phyloP scores from a whole-genome alignment of 2,329 filamentous ascomycete genomes.

The Botrytis medusae region DNA sequence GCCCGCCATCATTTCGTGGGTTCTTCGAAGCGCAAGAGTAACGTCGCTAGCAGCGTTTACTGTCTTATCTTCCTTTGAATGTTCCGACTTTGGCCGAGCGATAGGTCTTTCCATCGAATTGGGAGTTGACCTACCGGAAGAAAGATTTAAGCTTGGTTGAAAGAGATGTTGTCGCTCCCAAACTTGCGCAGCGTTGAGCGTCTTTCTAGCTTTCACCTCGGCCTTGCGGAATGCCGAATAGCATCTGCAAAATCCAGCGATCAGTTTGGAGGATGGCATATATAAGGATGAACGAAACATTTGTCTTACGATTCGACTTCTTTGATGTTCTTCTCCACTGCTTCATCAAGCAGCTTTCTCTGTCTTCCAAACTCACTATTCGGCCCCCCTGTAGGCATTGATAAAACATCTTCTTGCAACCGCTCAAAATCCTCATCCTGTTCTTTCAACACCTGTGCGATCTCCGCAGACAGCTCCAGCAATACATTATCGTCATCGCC shows the following conservation, averaged over 20 bases:
- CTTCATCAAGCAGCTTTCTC: slow-evolving; percentile 64
- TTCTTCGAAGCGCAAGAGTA: slow-evolving; percentile 77
- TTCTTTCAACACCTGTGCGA: slow-evolving; percentile 73
- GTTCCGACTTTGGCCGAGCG: slow-evolving; percentile 26
- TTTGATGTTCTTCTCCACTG: slow-evolving; percentile 63
- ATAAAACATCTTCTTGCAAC: slow-evolving; percentile 70
- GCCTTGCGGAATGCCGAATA: slow-evolving; percentile 72
- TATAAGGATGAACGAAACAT: neutral
- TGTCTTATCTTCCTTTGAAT: slow-evolving; percentile 65
- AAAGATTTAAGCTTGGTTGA: slow-evolving; percentile 45
- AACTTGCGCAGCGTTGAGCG: slow-evolving; percentile 69
- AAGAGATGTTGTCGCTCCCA: slow-evolving; percentile 77
- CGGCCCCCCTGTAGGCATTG: slow-evolving; percentile 51
- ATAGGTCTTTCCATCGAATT: slow-evolving; percentile 41
- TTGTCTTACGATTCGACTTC: slow-evolving; percentile 68
- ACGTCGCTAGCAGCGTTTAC: slow-evolving; percentile 79
- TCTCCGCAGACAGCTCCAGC: slow-evolving; percentile 75
- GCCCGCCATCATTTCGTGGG: slow-evolving; percentile 80
- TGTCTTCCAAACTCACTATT: slow-evolving; percentile 60
- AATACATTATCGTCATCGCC: slow-evolving; percentile 51
- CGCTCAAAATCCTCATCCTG: slow-evolving; percentile 83
- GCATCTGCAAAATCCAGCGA: slow-evolving; percentile 24
- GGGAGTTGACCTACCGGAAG: slow-evolving; percentile 36
- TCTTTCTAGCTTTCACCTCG: slow-evolving; percentile 74
- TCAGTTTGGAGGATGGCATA: neutral